Evolutionary conservation across 2,329 filamentous ascomycete genomes (phyloP).

Genomic region (Penicillium glabrum): DNA sequence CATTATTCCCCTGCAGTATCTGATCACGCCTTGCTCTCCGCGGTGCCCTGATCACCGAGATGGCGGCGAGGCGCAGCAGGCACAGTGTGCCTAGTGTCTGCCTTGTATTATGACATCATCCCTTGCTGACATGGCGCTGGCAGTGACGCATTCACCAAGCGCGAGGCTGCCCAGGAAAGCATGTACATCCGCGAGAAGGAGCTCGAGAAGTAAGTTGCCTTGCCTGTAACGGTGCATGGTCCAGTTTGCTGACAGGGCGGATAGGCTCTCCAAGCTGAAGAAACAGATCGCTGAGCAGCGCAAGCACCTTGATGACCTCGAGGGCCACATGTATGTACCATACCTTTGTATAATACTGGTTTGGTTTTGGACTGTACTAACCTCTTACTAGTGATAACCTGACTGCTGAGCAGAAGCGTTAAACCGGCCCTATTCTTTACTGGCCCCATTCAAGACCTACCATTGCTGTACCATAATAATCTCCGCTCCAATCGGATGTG

Average conservation of each 20-base stretch:
- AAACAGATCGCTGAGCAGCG: conserved; percentile 72
- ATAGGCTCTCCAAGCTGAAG: conserved; percentile 67
- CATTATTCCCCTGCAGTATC: not conserved
- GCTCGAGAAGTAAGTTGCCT: conserved; percentile 68
- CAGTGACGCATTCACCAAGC: conserved; percentile 89
- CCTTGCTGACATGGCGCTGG: conserved; percentile 16
- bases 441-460: not conserved
- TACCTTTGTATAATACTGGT: not conserved
- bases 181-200: conserved; percentile 83
- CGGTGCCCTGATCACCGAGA: not conserved
- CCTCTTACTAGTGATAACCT: conserved; percentile 65
- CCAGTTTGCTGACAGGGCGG: not conserved
- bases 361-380: not conserved
- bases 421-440: not conserved
- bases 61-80: not conserved
- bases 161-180: conserved; percentile 84
- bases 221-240: not conserved
- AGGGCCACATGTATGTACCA: conserved; percentile 71
- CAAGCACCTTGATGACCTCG: conserved; percentile 78
- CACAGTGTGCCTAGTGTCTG: not conserved
- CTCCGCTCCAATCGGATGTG: conserved; percentile 7
- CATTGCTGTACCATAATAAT: conserved; percentile 15
- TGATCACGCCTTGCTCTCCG: not conserved
- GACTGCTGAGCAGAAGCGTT: conserved; percentile 60
- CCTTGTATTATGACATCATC: conserved; percentile 17